Conservation (phyloP, 2,329 filamentous ascomycete genomes). For the Lasiodiplodia sp. region DNA sequence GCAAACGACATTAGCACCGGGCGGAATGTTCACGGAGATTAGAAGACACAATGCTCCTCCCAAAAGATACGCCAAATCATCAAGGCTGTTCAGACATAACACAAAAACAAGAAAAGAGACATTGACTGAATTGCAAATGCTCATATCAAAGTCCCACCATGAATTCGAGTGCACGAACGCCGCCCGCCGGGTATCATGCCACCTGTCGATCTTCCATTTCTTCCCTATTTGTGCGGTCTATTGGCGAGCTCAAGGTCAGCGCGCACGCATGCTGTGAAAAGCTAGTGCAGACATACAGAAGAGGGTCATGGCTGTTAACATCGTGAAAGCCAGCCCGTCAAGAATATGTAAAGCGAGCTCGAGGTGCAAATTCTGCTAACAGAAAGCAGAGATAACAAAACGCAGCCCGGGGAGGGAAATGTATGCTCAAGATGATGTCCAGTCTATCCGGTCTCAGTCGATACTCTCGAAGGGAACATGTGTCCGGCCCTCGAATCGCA, state of each 20-base stretch:
- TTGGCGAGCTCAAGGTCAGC: not conserved
- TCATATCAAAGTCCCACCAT: not conserved
- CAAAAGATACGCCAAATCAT: not conserved
- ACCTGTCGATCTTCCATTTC: not conserved
- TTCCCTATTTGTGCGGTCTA: not conserved
- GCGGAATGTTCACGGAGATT: not conserved
- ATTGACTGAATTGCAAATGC: not conserved
- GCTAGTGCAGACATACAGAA: constrained; percentile 10
- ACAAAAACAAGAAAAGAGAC: not conserved
- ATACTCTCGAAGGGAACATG: constrained; percentile 22
- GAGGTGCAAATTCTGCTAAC: not conserved
- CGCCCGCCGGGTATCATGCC: constrained; percentile 18
- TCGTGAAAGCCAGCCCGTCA: not conserved
- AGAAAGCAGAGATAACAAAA: not conserved
- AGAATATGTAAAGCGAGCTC: not conserved
- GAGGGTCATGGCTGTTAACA: not conserved
- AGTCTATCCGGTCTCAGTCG: constrained; percentile 2
- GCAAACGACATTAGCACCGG: not conserved
- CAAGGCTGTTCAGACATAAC: not conserved
- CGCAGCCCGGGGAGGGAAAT: not conserved
- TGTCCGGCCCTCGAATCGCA: constrained; percentile 18
- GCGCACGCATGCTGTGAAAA: not conserved
- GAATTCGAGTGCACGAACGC: not conserved
- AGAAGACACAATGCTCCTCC: not conserved
- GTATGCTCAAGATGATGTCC: not conserved